These are phyloP conservation scores for Achaetomiella virescens DNA, from an alignment of 495 filamentous ascomycete species.

Conservation along the genomic window DNA sequence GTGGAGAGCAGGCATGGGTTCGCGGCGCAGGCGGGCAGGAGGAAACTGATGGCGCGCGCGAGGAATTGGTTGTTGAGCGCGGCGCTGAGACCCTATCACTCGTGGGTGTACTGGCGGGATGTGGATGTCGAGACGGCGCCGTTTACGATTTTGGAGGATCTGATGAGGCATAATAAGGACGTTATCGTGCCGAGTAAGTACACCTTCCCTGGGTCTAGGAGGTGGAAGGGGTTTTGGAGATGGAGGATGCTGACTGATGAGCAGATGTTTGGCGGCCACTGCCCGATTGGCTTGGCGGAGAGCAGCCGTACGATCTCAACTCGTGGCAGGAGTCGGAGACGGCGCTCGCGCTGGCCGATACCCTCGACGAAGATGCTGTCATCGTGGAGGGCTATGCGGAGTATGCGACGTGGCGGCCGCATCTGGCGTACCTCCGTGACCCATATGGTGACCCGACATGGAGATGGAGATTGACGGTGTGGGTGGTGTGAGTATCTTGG, in stretches of 20 bases:
- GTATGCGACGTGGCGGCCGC: constrained; percentile 97
- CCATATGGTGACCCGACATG: constrained; percentile 97
- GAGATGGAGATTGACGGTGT: constrained; percentile 99
- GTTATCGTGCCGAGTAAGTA: constrained; percentile 95
- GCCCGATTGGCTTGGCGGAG: constrained; percentile 97
- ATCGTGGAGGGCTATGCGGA: constrained; percentile 99
- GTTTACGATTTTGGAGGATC: constrained; percentile 89
- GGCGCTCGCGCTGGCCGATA: constrained; percentile 86
- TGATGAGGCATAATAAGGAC: constrained; percentile 99
- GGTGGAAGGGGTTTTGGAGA: neutral
- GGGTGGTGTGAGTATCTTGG: constrained; percentile 93
- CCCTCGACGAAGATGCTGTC: constrained; percentile 94
- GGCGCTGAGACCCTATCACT: constrained; percentile 87
- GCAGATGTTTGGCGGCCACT: constrained; percentile 97
- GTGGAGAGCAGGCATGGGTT: constrained; percentile 97
- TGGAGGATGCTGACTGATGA: constrained; percentile 5
- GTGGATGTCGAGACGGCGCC: constrained; percentile 97
- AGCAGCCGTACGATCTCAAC: constrained; percentile 98
- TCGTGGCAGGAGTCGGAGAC: constrained; percentile 99
- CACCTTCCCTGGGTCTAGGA: neutral
- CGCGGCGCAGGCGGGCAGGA: constrained; percentile 84
- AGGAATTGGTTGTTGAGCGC: constrained; percentile 96
- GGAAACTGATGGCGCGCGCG: constrained; percentile 97
- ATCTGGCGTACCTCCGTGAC: constrained; percentile 94
- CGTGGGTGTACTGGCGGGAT: constrained; percentile 99